Evolutionary conservation across 805 yeast species (phyloP).

Genomic region (Huiozyma sinensis): DNA sequence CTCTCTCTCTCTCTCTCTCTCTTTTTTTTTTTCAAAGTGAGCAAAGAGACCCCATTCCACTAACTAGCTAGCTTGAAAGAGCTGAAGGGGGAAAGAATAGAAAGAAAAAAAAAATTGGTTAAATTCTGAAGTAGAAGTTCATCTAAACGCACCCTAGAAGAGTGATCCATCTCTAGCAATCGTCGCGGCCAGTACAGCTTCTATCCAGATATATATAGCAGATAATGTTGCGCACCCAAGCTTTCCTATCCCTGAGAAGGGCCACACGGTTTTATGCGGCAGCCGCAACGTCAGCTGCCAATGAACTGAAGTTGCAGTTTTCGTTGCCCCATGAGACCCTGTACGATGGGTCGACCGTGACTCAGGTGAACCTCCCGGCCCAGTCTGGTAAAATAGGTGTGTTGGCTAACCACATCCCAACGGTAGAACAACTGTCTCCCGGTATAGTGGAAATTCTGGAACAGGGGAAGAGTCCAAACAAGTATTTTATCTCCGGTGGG

Average conservation of each 20-base stretch:
- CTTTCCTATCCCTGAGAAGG: conserved; percentile 7
- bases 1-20: too few relatives aligned
- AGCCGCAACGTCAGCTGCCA: conserved; percentile 57
- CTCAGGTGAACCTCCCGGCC: conserved; percentile 92
- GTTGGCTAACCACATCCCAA: conserved; percentile 94
- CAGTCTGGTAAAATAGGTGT: conserved; percentile 94
- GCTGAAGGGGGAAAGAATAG: too few relatives aligned
- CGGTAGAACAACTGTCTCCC: conserved; percentile 90
- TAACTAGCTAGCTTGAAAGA: too few relatives aligned
- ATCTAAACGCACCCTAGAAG: too few relatives aligned
- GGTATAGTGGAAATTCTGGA: conserved; percentile 91
- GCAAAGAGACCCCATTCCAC: too few relatives aligned
- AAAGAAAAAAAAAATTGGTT: too few relatives aligned
- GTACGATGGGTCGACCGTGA: conserved; percentile 37
- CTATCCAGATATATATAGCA: not conserved
- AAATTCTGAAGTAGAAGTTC: too few relatives aligned
- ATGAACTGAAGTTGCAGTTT: conserved; percentile 74
- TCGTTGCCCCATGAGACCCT: conserved; percentile 80
- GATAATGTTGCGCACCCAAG: conserved; percentile 20
- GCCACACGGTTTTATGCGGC: conserved; percentile 78
- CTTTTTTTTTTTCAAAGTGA: too few relatives aligned
- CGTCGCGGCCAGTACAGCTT: not conserved
- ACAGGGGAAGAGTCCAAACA: conserved; percentile 53
- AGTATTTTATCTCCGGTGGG: conserved; percentile 91
- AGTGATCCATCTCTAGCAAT: not conserved